A percentile compares a stretch with the other conserved stretches of the same genome.
phyloP scores from a whole-genome alignment of 1,284 basidiomycete genomes.

The Ustilago nuda region DNA sequence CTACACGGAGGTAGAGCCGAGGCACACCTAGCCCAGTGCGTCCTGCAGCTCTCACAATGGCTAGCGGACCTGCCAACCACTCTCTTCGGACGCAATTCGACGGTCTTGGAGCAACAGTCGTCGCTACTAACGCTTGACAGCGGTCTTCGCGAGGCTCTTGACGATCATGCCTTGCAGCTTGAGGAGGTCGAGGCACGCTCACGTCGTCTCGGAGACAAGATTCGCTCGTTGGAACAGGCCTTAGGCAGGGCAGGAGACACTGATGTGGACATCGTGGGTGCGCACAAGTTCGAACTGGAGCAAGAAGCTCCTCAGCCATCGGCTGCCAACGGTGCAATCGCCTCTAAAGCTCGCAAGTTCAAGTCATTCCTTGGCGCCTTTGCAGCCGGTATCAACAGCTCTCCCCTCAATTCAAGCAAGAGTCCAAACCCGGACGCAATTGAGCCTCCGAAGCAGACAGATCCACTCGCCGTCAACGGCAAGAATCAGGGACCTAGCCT shows the following conservation, averaged over 20 bases:
- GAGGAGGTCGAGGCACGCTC: slow-evolving; percentile 18
- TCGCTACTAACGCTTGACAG: slow-evolving; percentile 10
- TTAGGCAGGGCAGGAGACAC: slow-evolving; percentile 20
- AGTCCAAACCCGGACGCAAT: slow-evolving; percentile 2
- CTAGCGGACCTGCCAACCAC: slow-evolving; percentile 17
- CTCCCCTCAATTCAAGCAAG: slow-evolving; percentile 21
- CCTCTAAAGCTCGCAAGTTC: slow-evolving; percentile 36
- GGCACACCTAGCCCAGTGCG: slow-evolving; percentile 33
- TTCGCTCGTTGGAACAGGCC: slow-evolving; percentile 15
- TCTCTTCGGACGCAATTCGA: slow-evolving; percentile 13
- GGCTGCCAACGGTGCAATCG: slow-evolving; percentile 13
- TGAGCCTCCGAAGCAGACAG: slow-evolving; percentile 13
- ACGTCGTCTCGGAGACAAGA: slow-evolving; percentile 21
- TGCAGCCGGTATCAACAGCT: slow-evolving; percentile 25
- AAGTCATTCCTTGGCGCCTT: slow-evolving; percentile 41
- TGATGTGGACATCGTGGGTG: slow-evolving; percentile 18
- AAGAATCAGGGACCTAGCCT: slow-evolving; percentile 1
- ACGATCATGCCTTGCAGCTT: slow-evolving; percentile 13
- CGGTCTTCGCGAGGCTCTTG: slow-evolving; percentile 15
- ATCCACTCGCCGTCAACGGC: background rate
- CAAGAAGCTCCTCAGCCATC: slow-evolving; percentile 1
- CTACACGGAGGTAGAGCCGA: slow-evolving; percentile 58
- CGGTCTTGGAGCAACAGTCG: background rate
- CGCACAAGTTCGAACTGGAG: slow-evolving; percentile 22
- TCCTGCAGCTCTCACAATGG: slow-evolving; percentile 46